These are phyloP conservation scores for Friedmanniomyces simplex DNA, from an alignment of 495 filamentous ascomycete species.

Conservation along the genomic window DNA sequence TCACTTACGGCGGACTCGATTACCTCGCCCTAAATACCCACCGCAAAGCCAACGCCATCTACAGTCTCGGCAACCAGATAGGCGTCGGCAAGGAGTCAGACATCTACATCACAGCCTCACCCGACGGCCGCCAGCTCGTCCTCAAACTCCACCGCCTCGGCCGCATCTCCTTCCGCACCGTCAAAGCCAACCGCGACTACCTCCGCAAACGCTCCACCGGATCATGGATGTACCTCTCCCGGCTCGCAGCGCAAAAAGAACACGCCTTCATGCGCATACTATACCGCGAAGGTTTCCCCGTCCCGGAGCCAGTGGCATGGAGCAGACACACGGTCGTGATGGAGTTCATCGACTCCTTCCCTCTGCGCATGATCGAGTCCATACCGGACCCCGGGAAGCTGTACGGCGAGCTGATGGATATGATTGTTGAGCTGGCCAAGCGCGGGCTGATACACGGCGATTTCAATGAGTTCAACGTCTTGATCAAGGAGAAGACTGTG, in stretches of 20 bases:
- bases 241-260: conserved; percentile 85
- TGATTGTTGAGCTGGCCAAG: conserved; percentile 74
- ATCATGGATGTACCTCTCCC: conserved; percentile 96
- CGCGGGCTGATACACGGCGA: conserved; percentile 94
- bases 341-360: conserved; percentile 79
- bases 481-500: conserved; percentile 44
- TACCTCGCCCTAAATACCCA: conserved; percentile 89
- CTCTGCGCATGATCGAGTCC: conserved; percentile 69
- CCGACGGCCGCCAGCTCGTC: conserved; percentile 48
- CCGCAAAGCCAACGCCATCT: conserved; percentile 63
- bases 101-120: conserved; percentile 79
- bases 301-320: conserved; percentile 77
- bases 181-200: conserved; percentile 94
- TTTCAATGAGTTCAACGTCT: conserved; percentile 98
- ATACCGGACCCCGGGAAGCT: conserved; percentile 69
- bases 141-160: conserved; percentile 93
- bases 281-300: conserved; percentile 68
- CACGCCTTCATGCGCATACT: conserved; percentile 86
- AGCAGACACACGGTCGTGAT: conserved; percentile 93
- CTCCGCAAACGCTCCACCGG: conserved; percentile 65
- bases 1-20: conserved; percentile 94
- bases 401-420: conserved; percentile 79
- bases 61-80: conserved; percentile 88
- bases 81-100: conserved; percentile 97
- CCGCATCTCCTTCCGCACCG: conserved; percentile 90